Conservation (phyloP, 2,329 filamentous ascomycete species). For the Verticillium zaregamsianum region DNA sequence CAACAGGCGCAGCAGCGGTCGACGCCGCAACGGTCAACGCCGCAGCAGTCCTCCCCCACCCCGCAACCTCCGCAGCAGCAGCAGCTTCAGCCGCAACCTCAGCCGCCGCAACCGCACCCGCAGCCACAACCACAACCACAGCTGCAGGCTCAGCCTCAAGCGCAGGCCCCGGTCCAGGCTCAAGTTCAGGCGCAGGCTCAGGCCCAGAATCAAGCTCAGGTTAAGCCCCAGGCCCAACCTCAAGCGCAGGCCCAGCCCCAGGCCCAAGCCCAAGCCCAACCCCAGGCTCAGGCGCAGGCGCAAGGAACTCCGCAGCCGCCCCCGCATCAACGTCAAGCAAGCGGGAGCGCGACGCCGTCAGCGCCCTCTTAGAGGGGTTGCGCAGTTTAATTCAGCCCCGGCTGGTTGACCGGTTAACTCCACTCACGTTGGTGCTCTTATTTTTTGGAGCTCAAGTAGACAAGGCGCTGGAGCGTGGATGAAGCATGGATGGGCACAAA, state of each 20-base stretch:
- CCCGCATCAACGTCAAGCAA: slow-evolving; percentile 27
- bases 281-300: slow-evolving; percentile 13
- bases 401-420: background rate
- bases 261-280: slow-evolving; percentile 7
- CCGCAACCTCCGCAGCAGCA: slow-evolving; percentile 18
- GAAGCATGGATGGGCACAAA: background rate
- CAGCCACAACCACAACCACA: slow-evolving; percentile 14
- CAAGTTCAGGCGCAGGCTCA: slow-evolving; percentile 12
- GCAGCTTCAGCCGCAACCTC: slow-evolving; percentile 21
- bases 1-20: slow-evolving; percentile 4
- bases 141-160: slow-evolving; percentile 11
- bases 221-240: background rate
- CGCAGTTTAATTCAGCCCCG: background rate
- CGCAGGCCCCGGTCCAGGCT: slow-evolving; percentile 18
- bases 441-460: background rate
- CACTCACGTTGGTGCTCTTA: background rate
- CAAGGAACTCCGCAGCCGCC: slow-evolving; percentile 10
- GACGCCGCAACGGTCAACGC: slow-evolving; percentile 13
- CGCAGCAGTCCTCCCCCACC: slow-evolving; percentile 21
- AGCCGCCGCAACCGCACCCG: slow-evolving; percentile 17
- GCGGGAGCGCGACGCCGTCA: slow-evolving; percentile 35
- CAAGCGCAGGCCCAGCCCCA: slow-evolving; percentile 4
- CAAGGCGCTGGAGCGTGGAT: background rate
- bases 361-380: slow-evolving; percentile 44
- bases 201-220: slow-evolving; percentile 2